phyloP scores from a whole-genome alignment of 1,139 yeast species.

The Hansenula anomala region DNA sequence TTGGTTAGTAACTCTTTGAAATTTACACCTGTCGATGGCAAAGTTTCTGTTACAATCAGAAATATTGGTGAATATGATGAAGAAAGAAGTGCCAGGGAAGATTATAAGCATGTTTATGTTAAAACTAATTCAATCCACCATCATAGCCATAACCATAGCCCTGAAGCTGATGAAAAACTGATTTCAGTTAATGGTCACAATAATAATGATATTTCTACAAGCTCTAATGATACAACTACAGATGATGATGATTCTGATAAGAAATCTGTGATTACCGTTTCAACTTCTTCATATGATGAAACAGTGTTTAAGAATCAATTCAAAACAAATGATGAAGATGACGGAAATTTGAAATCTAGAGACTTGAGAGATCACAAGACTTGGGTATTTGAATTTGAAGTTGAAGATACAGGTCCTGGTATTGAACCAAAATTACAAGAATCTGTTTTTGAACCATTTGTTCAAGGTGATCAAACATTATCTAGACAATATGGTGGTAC shows the following conservation, averaged over 20 bases:
- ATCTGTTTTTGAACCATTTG: slow-evolving; percentile 90
- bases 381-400: slow-evolving; percentile 71
- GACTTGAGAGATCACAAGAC: slow-evolving; percentile 35
- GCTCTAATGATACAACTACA: slow-evolving; percentile 11
- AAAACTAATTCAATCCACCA: slow-evolving; percentile 7
- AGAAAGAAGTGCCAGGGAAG: slow-evolving; percentile 29
- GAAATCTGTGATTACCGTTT: slow-evolving; percentile 39
- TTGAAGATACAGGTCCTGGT: slow-evolving; percentile 91
- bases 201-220: slow-evolving; percentile 6
- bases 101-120: slow-evolving; percentile 33
- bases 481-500: slow-evolving; percentile 94
- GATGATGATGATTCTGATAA: slow-evolving; percentile 21
- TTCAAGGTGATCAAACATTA: slow-evolving; percentile 93
- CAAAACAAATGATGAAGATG: slow-evolving; percentile 22
- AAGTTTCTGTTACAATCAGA: slow-evolving; percentile 62
- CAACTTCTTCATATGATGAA: slow-evolving; percentile 53
- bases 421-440: slow-evolving; percentile 75
- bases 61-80: slow-evolving; percentile 72
- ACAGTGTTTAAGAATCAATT: slow-evolving; percentile 50
- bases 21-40: slow-evolving; percentile 85
- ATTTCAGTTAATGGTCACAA: slow-evolving; percentile 2
- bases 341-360: slow-evolving; percentile 11
- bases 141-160: too few species aligned
- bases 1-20: slow-evolving; percentile 82
- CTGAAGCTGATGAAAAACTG: not conserved